Base-by-base conservation (phyloP, 2,329 filamentous ascomycete species). In the Ophiostoma perfectum region DNA sequence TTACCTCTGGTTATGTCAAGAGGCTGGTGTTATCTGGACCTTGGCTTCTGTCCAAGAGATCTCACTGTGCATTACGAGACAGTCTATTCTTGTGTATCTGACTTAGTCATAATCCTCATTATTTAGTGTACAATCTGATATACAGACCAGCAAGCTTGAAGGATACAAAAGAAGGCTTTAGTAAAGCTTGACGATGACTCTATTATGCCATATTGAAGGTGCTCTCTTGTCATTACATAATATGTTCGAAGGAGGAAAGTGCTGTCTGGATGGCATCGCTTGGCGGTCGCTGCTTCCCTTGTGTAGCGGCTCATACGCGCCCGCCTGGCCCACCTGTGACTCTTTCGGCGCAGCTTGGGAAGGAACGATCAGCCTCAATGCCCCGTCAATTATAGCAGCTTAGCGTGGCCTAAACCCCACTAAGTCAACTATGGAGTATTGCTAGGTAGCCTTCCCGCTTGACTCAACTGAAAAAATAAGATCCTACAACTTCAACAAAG, bases 381-480 rank as follows among this genome's bases (percentile, higher is more conserved):
- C 49, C 18, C 49, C 27, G 27, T 27, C 49, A 55, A 55, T 27
- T 55, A 9, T 55, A 9, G 49, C 49, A 38, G 27, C 11, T 12
- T 18, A 60, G 55, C 55, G 27, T 60, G 7, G 55, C 27, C 27
- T 12, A 14, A 38, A 60, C 55, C 55, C 55, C 55, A 60, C 55
- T 18, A 60, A 60, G 14, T 4, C 55, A 38, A 27, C 49, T 55
- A 55, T 18, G 42, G n/a, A 27, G n/a, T 18, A 55, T 18, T 55
- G 18, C 18, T 27, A 47, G 5, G 4, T 5, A 52, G 49, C 49
- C 55, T 39, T 38, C 45, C 27, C 55, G 55, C 7, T 36, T 38
- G 49, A 55, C 49, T 55, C 49, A 4, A 52, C 47, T 27, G 49
- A 55, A 55, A 55, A 55, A 55, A 27, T 55, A 55, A 55, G 49